Evolutionary conservation across 2,329 filamentous ascomycete species (phyloP), one percentile per base, ranked within the genome.

Genomic region (Trichoderma sp.): DNA sequence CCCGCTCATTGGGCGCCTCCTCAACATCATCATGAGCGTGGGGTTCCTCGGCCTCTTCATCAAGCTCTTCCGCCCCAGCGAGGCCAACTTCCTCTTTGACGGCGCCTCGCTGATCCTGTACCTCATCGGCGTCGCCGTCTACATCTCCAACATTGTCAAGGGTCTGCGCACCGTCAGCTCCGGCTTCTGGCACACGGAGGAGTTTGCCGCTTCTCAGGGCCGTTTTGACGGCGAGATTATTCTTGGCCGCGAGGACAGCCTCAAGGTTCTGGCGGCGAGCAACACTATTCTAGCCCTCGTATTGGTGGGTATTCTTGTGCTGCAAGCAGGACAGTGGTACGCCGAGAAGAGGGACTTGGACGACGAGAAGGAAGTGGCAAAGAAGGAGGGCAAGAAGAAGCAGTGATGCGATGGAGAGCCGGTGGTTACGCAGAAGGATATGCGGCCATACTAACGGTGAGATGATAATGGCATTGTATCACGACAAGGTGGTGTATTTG

Each of bases 261-360:
- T 99, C 77, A 92, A 93, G 84, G 95, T 99, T 18, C 86, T 98
- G 77, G 90, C 94, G 36, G 96, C 96, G 8, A 97, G 94, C 82
- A 97, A 99, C 83, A 98, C 96, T 3, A 99, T 99, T 80, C 83
- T 98, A 71, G 96, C 95, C 43, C 87, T 99, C 58, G 94, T 99
- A 34, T 84, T 99, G 68, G 91, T 98, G 3, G 96, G 96, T 6
- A 93, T 99, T 11, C 81, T 99, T 75, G 93, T 98, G 39, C 84
- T 99, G 79, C 96, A 99, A 88, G 94, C 94, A 24, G 96, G 96
- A 12, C 94, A 98, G 87, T 98, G 95, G 96, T 99, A 99, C 84
- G 96, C 96, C 30, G 95, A 98, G 87, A 88, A 93, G 80, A 97
- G 97, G 84, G 95, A 98, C 82, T 87, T 87, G 78, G 92, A 95